These are phyloP conservation scores for Starmerella stigmatis DNA, from an alignment of 805 yeast species.

Conservation along the genomic window DNA sequence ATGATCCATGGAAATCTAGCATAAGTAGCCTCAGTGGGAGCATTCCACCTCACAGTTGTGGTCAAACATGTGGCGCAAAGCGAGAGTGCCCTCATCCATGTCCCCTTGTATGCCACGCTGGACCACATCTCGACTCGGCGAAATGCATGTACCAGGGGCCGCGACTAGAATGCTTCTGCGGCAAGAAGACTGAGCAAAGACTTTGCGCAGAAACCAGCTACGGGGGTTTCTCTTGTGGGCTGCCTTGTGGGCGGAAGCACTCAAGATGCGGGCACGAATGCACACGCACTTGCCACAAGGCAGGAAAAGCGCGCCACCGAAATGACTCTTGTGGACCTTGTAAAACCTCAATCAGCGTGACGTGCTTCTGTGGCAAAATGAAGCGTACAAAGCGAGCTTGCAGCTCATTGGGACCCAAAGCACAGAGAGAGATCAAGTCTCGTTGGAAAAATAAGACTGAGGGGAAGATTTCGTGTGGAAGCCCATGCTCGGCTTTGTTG, in stretches of 20 bases:
- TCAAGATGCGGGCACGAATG: conserved; percentile 21
- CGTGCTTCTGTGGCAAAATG: conserved; percentile 30
- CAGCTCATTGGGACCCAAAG: not conserved
- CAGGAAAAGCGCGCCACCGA: not conserved
- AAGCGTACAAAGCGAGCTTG: conserved; percentile 2
- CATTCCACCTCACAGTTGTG: conserved; percentile 25
- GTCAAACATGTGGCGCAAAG: conserved; percentile 25
- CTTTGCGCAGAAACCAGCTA: conserved; percentile 18
- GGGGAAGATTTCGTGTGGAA: conserved; percentile 13
- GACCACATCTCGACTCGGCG: conserved; percentile 19
- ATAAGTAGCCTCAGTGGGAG: not conserved
- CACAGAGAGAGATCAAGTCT: not conserved
- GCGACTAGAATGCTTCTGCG: conserved; percentile 21
- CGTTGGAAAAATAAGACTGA: not conserved
- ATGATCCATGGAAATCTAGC: conserved; percentile 1
- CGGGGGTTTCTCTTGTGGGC: conserved; percentile 19
- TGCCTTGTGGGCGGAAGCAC: conserved; percentile 10
- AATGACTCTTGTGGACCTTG: conserved; percentile 18
- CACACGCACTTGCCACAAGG: conserved; percentile 17
- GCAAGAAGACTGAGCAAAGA: conserved; percentile 9
- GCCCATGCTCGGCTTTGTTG: conserved; percentile 7
- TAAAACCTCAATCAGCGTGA: conserved; percentile 25
- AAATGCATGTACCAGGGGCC: conserved; percentile 24
- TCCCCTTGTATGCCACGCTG: conserved; percentile 25
- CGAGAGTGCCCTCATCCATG: conserved; percentile 26